These are phyloP conservation scores for Tilletiaria anomala DNA, from an alignment of 1,284 basidiomycete genomes.

Conservation along the genomic window DNA sequence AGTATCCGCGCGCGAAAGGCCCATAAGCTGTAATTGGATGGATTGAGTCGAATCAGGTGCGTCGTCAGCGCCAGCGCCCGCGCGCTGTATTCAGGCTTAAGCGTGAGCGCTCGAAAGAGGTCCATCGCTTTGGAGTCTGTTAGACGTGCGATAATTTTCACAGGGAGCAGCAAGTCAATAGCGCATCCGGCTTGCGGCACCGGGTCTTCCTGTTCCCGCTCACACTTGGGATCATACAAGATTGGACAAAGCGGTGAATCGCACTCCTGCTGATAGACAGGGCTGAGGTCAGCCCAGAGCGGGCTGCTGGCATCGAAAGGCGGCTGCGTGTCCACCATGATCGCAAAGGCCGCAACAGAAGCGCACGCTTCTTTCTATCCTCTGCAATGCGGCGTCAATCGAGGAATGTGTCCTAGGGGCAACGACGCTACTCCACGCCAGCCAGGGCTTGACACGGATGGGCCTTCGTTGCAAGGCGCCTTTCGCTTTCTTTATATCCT, in stretches of 20 bases:
- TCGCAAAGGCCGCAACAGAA: too few species aligned
- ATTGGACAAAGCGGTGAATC: constrained; percentile 30
- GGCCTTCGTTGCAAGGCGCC: too few species aligned
- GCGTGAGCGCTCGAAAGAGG: constrained; percentile 22
- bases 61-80: constrained; percentile 25
- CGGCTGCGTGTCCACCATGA: too few species aligned
- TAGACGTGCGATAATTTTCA: neutral
- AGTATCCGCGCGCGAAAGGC: constrained; percentile 26
- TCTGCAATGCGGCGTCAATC: too few species aligned
- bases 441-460: too few species aligned
- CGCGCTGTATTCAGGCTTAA: constrained; percentile 12
- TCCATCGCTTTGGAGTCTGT: constrained; percentile 31
- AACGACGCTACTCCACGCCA: too few species aligned
- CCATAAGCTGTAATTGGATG: constrained; percentile 30
- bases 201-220: neutral
- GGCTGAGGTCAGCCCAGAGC: constrained; percentile 24
- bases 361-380: too few species aligned
- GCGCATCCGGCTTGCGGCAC: too few species aligned
- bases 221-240: constrained; percentile 24
- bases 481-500: too few species aligned
- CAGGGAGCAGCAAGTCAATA: neutral
- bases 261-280: constrained; percentile 22
- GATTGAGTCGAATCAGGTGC: constrained; percentile 23
- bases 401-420: too few species aligned
- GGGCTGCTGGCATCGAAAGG: constrained; percentile 13